Evolutionary conservation across 257 asterid species (phyloP), one percentile per base, ranked within the genome.

Genomic region (Haberlea rhodopensis): DNA sequence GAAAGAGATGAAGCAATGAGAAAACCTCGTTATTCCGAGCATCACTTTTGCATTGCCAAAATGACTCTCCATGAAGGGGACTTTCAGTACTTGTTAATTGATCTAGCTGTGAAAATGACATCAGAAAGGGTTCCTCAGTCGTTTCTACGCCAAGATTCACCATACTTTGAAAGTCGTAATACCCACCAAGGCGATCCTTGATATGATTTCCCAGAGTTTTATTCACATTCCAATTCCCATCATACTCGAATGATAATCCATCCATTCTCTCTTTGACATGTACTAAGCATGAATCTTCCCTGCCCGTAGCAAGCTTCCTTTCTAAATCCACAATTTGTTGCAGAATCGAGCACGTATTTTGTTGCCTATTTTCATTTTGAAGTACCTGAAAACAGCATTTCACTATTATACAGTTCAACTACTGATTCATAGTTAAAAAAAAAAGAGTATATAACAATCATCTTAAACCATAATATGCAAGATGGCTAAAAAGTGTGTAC

Each of bases 291-390:
- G 76, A 71, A 56, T 20, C 60, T 60, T 70, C 70, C 1, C 66
- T 55, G 51, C 80, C 81, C 70, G 68, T n/a, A n/a, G n/a, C 81
- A 31, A 74, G 75, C 75, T 91, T 82, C 78, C 57, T 79, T 71
- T 80, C 82, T 69, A 91, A 67, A 69, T 84, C 87, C 34, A 63
- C 66, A 69, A 88, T 86, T 76, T 91, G 96, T 56, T 86, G 87
- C 81, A 77, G 71, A 72, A 88, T n/a, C n/a, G n/a, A n/a, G n/a
- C n/a, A n/a, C n/a, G n/a, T 72, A 10, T 69, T 73, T 65, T 65
- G 69, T 64, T 68, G 71, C 71, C 46, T 23, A 63, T 18, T 66
- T 9, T 60, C 65, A 22, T 60, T 60, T 18, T 69, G 60, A 5
- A 59, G 59, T 63, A 62, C 81, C 88, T 81, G 60, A 26, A 78